Base-by-base conservation (phyloP, 2,329 filamentous ascomycete genomes). In the Calonectria hongkongensis region DNA sequence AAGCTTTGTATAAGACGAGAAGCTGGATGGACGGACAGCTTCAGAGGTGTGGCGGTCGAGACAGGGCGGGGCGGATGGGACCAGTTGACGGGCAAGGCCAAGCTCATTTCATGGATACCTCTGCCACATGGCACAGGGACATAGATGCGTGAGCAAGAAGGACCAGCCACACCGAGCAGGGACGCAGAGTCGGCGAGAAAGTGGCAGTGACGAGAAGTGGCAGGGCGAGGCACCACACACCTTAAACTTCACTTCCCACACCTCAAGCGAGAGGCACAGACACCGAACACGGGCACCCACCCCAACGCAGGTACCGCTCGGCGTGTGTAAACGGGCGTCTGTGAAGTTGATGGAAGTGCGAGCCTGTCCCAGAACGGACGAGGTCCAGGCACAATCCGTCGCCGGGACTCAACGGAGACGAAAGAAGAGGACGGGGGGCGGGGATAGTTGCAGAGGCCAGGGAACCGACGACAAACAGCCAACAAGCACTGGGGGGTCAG, bases 21-120 rank as follows among this genome's bases (percentile, higher is more conserved):
- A 86, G 86, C 85, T 87, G 84, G 86, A 85, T 81, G 83, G 85
- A 82, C 85, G 85, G 83, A 85, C 85, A 87, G 85, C 85, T 84
- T 79, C 82, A 85, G 82, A 82, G 81, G 76, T 79, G 81, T 80
- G 82, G 80, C 79, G 80, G 81, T 80, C 81, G 82, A 83, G 80
- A 79, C 73, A 81, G 54, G 83, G 84, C 83, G 83, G 85, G 85
- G 84, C 81, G 81, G 81, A 83, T 81, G 82, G 81, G 84, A 84
- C 83, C 81, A 83, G 80, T 81, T 83, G 82, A 83, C 82, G 81
- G 83, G 79, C 80, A 82, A 81, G 83, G 81, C 81, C 83, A 84
- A 82, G 85, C 84, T 86, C 85, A 87, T 88, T 84, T 85, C 82
- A 81, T 82, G 80, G 77, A 80, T 80, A 74, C 75, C 76, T 79